A percentile compares a stretch with the other conserved stretches of the same genome.
These are phyloP conservation scores for Neopestalotiopsis sp. DNA, from an alignment of 2,329 filamentous ascomycete species.

Conservation along the genomic window DNA sequence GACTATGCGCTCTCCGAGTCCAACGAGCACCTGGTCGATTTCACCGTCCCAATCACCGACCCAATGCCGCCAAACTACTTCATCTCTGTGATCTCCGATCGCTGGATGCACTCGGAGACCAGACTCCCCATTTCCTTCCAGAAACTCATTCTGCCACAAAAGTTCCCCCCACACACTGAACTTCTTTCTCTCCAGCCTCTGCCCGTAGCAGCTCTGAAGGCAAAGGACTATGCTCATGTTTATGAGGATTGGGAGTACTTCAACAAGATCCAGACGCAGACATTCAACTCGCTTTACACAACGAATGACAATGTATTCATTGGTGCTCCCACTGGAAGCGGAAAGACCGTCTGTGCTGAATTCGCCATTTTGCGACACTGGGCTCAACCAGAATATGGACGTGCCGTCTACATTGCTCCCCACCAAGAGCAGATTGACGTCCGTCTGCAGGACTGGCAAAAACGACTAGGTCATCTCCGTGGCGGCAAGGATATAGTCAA, in stretches of 20 bases:
- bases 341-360: slow-evolving; percentile 96
- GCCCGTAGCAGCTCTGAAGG: slow-evolving; percentile 87
- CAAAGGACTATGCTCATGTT: slow-evolving; percentile 78
- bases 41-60: slow-evolving; percentile 94
- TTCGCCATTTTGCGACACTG: slow-evolving; percentile 91
- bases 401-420: slow-evolving; percentile 92
- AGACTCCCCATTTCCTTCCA: slow-evolving; percentile 93
- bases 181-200: slow-evolving; percentile 91
- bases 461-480: slow-evolving; percentile 71
- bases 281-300: slow-evolving; percentile 91
- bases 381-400: slow-evolving; percentile 72
- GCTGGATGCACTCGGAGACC: slow-evolving; percentile 98
- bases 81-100: slow-evolving; percentile 89
- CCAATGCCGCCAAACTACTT: slow-evolving; percentile 99
- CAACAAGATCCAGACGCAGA: slow-evolving; percentile 97
- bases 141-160: slow-evolving; percentile 91
- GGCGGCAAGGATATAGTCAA: slow-evolving; percentile 92
- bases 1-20: slow-evolving; percentile 85
- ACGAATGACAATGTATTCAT: slow-evolving; percentile 94
- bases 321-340: slow-evolving; percentile 90
- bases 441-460: slow-evolving; percentile 83
- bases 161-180: slow-evolving; percentile 93
- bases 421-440: slow-evolving; percentile 92
- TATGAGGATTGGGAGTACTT: slow-evolving; percentile 88
- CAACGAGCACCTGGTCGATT: slow-evolving; percentile 94